These are phyloP conservation scores for Nidularia sp. DNA, from an alignment of 768 basidiomycete species.

Conservation along the genomic window DNA sequence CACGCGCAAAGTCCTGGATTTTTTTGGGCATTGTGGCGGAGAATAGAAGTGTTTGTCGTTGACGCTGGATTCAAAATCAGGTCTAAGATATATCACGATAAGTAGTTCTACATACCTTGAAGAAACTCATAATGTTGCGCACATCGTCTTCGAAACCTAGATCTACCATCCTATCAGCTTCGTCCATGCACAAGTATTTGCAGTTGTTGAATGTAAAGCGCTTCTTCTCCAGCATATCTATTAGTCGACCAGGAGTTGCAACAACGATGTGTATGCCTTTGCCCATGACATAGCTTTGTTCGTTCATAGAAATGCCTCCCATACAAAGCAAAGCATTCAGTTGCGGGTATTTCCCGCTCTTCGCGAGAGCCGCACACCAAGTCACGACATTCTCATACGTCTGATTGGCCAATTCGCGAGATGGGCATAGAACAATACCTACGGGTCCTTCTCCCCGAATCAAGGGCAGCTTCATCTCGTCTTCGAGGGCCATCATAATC, in stretches of 20 bases:
- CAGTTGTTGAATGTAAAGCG: slow-evolving; percentile 89
- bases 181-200: slow-evolving; percentile 98
- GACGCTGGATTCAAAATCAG: slow-evolving; percentile 50
- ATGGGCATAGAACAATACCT: slow-evolving; percentile 95
- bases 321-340: slow-evolving; percentile 91
- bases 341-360: slow-evolving; percentile 77
- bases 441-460: slow-evolving; percentile 93
- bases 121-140: slow-evolving; percentile 98
- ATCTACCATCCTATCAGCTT: slow-evolving; percentile 99
- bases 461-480: slow-evolving; percentile 88
- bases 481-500: slow-evolving; percentile 94
- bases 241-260: slow-evolving; percentile 93
- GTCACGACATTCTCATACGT: slow-evolving; percentile 91
- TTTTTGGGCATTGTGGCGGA: slow-evolving; percentile 99
- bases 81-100: neutral
- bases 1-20: slow-evolving; percentile 97
- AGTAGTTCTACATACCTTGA: slow-evolving; percentile 59
- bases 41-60: slow-evolving; percentile 95
- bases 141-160: slow-evolving; percentile 99
- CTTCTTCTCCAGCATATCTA: slow-evolving; percentile 97
- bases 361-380: slow-evolving; percentile 82
- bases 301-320: slow-evolving; percentile 97
- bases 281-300: slow-evolving; percentile 88
- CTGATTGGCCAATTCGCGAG: slow-evolving; percentile 93
- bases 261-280: slow-evolving; percentile 95